Conservation (phyloP, 306 rosid species). For the Citrullus colocynthis region DNA sequence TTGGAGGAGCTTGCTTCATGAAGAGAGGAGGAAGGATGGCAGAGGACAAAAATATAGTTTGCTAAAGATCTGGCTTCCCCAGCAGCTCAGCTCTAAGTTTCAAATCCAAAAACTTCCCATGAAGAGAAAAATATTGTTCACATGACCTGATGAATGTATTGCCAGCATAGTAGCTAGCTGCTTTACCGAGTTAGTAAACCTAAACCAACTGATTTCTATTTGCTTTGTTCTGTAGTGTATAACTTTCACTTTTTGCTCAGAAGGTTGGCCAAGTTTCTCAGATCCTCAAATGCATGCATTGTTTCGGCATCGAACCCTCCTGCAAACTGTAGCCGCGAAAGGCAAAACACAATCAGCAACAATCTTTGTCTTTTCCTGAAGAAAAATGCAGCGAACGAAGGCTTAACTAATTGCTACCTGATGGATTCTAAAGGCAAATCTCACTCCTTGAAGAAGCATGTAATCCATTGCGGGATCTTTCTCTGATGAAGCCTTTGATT, state of each 20-base stretch:
- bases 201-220: not conserved
- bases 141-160: not conserved
- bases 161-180: not conserved
- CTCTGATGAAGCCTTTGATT: conserved; percentile 62
- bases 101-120: not conserved
- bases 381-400: not conserved
- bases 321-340: conserved; percentile 61
- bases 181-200: conserved; percentile 38
- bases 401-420: conserved; percentile 32
- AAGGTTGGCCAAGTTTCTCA: conserved; percentile 78
- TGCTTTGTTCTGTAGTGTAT: not conserved
- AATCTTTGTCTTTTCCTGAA: not conserved
- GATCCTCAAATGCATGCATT: conserved; percentile 91
- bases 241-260: conserved; percentile 57
- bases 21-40: conserved; percentile 2
- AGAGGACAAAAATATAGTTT: not conserved
- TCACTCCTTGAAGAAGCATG: conserved; percentile 97
- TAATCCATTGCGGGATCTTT: conserved; percentile 98
- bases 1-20: not conserved
- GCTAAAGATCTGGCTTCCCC: not conserved
- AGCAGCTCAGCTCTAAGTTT: not conserved
- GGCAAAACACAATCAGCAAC: conserved; percentile 1
- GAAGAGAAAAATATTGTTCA: not conserved
- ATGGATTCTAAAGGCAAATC: conserved; percentile 97
- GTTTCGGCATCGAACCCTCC: conserved; percentile 99